Evolutionary conservation across 164 flowering plant genomes (phyloP).

Genomic region (Nelumbo lutea): DNA sequence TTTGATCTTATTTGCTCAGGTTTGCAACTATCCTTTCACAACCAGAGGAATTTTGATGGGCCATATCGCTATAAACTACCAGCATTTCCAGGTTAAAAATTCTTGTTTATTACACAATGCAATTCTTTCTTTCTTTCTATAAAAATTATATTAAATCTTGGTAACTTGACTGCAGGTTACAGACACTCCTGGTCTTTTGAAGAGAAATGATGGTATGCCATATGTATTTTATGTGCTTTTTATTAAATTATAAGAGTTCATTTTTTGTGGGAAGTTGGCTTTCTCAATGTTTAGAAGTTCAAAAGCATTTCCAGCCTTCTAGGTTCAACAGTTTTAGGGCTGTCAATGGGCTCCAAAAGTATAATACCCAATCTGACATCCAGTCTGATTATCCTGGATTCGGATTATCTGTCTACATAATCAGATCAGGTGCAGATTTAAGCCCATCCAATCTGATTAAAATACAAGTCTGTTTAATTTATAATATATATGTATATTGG

Average conservation of each 20-base stretch:
- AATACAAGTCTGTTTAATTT: no score
- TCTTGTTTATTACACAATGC: background rate
- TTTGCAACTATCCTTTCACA: constrained; percentile 96
- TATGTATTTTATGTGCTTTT: background rate
- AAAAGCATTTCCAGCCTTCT: background rate
- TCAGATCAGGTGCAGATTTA: no score
- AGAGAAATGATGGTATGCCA: constrained; percentile 73
- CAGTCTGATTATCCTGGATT: background rate
- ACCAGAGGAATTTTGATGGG: constrained; percentile 99
- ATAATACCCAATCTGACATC: background rate
- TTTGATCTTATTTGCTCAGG: constrained; percentile 31
- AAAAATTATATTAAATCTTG: background rate
- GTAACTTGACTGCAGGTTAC: constrained; percentile 60
- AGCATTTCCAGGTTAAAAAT: constrained; percentile 69
- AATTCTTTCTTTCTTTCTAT: background rate
- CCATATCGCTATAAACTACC: constrained; percentile 59
- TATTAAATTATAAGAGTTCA: background rate
- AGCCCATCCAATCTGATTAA: no score
- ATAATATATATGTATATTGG: no score
- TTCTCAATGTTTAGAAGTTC: background rate
- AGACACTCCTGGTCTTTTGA: constrained; percentile 91
- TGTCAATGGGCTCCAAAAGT: no score
- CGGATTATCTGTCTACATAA: no score
- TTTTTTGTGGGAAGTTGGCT: background rate
- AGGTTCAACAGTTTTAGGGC: no score